Conservation (phyloP, 129 eudicot genomes). For the Deinandra increscens region DNA sequence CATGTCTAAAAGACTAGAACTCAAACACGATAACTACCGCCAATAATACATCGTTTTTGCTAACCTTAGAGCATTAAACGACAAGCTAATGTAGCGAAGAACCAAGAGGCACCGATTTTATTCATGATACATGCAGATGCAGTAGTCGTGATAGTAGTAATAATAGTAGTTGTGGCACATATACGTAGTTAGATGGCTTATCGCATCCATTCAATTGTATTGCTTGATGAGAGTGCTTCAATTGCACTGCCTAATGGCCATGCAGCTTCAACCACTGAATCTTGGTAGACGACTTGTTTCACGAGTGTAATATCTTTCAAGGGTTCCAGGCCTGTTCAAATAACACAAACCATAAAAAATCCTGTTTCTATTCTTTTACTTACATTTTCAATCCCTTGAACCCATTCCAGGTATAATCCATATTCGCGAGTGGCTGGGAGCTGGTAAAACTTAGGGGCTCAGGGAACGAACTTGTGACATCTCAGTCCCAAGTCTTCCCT, state of each 20-base stretch:
- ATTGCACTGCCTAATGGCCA: conserved; percentile 99
- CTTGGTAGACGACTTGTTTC: conserved; percentile 66
- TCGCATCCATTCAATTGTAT: not conserved
- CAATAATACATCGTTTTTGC: no score
- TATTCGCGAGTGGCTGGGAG: no score
- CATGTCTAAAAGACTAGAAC: no score
- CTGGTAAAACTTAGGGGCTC: no score
- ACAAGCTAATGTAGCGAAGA: not conserved
- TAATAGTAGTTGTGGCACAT: no score
- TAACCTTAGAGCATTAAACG: not conserved
- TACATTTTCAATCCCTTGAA: no score
- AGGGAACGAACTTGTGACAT: no score
- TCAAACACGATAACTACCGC: no score
- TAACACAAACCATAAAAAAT: not conserved
- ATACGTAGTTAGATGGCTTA: no score
- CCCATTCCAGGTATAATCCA: no score
- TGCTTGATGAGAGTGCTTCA: conserved; percentile 60
- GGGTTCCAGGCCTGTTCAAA: conserved; percentile 58
- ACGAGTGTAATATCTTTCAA: conserved; percentile 72
- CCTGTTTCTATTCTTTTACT: not conserved
- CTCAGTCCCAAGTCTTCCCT: no score
- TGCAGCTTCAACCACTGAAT: conserved; percentile 89
- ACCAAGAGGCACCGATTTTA: not conserved
- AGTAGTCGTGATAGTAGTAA: not conserved
- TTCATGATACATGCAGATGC: not conserved